phyloP scores from a whole-genome alignment of 2,329 filamentous ascomycete genomes.

The Exutisphaerella laricina region DNA sequence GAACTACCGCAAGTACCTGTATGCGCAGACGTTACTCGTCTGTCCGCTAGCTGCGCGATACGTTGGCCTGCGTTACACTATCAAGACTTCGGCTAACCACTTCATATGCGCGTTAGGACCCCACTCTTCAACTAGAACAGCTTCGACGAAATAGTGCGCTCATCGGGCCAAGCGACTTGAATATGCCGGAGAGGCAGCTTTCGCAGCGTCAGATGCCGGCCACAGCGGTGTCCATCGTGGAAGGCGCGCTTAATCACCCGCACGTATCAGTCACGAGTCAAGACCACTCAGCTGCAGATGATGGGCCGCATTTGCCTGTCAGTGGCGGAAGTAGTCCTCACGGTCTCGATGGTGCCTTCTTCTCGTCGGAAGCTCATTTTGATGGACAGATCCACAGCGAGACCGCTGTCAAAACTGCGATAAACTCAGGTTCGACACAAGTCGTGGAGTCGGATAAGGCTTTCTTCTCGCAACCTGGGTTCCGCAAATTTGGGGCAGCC shows the following conservation, averaged over 20 bases:
- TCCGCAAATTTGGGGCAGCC: neutral
- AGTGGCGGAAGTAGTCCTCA: slow-evolving; percentile 14
- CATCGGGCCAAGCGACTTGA: slow-evolving; percentile 27
- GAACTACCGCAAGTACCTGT: too few species aligned
- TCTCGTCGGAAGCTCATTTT: neutral
- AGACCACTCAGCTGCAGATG: neutral
- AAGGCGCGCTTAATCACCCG: slow-evolving; percentile 12
- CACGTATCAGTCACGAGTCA: slow-evolving; percentile 12
- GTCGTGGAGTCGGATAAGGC: slow-evolving; percentile 10
- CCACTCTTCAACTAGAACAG: slow-evolving; percentile 42
- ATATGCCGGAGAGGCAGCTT: slow-evolving; percentile 25
- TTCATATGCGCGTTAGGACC: slow-evolving; percentile 37
- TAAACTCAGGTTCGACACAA: slow-evolving; percentile 10
- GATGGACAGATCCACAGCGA: slow-evolving; percentile 2
- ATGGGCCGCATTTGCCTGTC: neutral
- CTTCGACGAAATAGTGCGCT: slow-evolving; percentile 44
- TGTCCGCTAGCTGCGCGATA: too few species aligned
- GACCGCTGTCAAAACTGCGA: slow-evolving; percentile 14
- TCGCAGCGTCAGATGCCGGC: slow-evolving; percentile 31
- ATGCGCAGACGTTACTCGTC: too few species aligned
- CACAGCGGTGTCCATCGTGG: slow-evolving; percentile 25
- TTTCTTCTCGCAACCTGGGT: slow-evolving; percentile 9
- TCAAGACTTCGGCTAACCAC: slow-evolving; percentile 11
- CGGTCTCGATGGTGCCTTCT: slow-evolving; percentile 8
- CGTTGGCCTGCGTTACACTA: too few species aligned